Evolutionary conservation across 306 rosid genomes (phyloP).

Genomic region (Cotoneaster glaucophyllus): DNA sequence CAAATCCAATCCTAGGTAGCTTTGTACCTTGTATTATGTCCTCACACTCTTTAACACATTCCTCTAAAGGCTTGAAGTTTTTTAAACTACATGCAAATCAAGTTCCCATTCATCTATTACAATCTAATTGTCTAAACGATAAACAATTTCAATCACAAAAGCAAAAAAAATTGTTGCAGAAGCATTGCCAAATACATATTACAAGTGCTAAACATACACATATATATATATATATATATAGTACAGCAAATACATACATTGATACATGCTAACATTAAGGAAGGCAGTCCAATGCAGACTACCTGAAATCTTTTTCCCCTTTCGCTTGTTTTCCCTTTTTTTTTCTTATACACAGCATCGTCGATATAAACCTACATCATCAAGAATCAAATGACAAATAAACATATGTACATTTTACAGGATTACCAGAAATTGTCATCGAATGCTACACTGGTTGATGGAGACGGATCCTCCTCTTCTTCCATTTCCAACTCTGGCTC

Average conservation of each 20-base stretch:
- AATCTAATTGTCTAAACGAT: background rate
- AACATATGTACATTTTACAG: slow-evolving; percentile 54
- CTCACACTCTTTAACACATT: too few relatives aligned
- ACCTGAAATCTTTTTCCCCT: slow-evolving; percentile 14
- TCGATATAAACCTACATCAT: slow-evolving; percentile 50
- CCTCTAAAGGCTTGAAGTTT: too few relatives aligned
- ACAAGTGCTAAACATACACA: slow-evolving; percentile 18
- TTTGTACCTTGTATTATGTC: too few relatives aligned
- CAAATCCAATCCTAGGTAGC: too few relatives aligned
- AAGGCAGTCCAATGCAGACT: slow-evolving; percentile 51
- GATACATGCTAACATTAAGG: slow-evolving; percentile 30
- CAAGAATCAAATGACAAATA: slow-evolving; percentile 55
- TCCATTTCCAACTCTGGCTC: slow-evolving; percentile 81
- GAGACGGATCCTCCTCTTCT: slow-evolving; percentile 42
- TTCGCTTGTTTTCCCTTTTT: slow-evolving; percentile 10
- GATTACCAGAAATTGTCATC: slow-evolving; percentile 79
- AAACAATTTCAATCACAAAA: background rate
- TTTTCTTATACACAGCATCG: slow-evolving; percentile 55
- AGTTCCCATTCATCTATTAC: too few relatives aligned
- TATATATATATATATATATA: slow-evolving; percentile 10
- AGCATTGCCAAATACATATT: slow-evolving; percentile 7
- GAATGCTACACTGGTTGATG: slow-evolving; percentile 30
- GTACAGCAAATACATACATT: slow-evolving; percentile 30
- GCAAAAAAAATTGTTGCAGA: background rate
- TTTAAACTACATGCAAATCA: too few relatives aligned